Percentiles rank a stretch among this genome's conserved stretches.
phyloP scores from a whole-genome alignment of 1,284 basidiomycete genomes.

The Ustilago hordei region DNA sequence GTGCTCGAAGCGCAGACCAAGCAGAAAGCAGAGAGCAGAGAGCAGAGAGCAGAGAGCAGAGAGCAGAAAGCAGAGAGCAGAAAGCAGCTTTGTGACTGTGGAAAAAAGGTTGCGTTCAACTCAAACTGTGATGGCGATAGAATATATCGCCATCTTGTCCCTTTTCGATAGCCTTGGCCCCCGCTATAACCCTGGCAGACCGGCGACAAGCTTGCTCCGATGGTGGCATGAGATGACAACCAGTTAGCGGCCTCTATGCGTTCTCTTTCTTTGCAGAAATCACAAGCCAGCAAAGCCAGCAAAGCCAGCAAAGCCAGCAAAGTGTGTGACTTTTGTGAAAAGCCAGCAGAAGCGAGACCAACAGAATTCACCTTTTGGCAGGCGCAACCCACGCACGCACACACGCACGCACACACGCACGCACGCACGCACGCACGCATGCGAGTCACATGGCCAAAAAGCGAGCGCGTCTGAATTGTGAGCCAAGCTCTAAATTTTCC shows the following conservation, averaged over 20 bases:
- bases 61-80: too few species aligned
- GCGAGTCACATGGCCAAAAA: background rate
- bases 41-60: too few species aligned
- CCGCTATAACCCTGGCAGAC: background rate
- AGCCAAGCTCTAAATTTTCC: conserved; percentile 2
- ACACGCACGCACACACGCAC: too few species aligned
- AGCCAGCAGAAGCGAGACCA: conserved; percentile 3
- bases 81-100: background rate
- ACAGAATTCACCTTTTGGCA: background rate
- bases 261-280: background rate
- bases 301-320: conserved; percentile 8
- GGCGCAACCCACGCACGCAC: too few species aligned
- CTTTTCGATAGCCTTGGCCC: too few species aligned
- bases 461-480: conserved; percentile 1
- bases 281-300: background rate
- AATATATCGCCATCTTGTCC: too few species aligned
- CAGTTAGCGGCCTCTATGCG: background rate
- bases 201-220: background rate
- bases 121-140: background rate
- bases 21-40: background rate
- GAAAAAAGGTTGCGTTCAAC: background rate
- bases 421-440: too few species aligned
- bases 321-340: conserved; percentile 2
- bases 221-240: background rate
- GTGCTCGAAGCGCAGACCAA: background rate